Base-by-base conservation (phyloP, 2,329 filamentous ascomycete species). In the Chalara sp. region DNA sequence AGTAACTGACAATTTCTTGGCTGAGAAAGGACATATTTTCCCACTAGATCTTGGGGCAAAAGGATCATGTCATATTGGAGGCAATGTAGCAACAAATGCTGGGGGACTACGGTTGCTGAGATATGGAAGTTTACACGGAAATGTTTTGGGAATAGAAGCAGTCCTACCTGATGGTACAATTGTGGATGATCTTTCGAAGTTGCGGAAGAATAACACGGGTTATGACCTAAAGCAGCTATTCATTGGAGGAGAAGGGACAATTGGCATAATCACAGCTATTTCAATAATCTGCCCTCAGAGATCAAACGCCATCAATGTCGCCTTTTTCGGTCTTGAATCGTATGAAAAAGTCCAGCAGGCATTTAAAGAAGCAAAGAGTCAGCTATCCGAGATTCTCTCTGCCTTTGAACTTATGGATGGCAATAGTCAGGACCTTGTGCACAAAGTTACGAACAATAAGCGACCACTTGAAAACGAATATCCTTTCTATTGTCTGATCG, bases 191-290 rank as follows among this genome's bases (percentile, higher is more conserved):
- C 81, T 99, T 32, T 86, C 82, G 60, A 91, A 81, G 53, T 76
- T 99, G 52, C 83, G 93, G 59, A 99, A 99, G 76, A 97, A 99
- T 76, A 99, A 99, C 73, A 99, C 93, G 2, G 93, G 93, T 31
- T 99, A 97, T 70, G 95, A 99, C 67, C 71, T 96, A 51, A 96
- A 96, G 75, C 92, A 96, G 70, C 79, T 96, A 35, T 96, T 99
- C 68, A 95, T 99, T 62, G 93, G 93, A 44, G 88, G 84, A 32
- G 93, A 99, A 70, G 93, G 93, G 29, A 97, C 93, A 5, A 86
- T 97, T 56, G 93, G 93, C 48, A 87, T 97, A 63, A 87, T 99
- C 62, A 99, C 93, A 13, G 91, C 81, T 44, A 78, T 97, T 37
- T 91, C 90, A 4, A 86, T 99, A 55, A 78, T 92, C 60, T 96